Conservation (phyloP, 805 yeast genomes). For the Schwanniomyces sp. region DNA sequence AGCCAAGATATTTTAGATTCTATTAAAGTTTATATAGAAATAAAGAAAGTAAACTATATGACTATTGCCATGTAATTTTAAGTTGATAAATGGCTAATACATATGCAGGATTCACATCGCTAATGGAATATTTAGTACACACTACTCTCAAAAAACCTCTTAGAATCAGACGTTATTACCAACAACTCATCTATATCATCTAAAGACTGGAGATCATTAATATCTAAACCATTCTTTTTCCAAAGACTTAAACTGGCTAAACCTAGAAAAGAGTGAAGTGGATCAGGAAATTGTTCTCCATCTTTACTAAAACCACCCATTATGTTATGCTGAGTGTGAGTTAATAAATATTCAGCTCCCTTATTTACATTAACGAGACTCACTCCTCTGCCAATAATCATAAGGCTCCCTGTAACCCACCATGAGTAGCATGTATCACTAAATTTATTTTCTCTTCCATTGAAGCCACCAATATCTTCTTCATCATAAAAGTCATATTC, state of each 20-base stretch:
- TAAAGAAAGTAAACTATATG: background rate
- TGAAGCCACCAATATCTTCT: conserved; percentile 73
- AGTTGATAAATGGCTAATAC: background rate
- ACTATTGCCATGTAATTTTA: background rate
- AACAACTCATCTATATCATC: conserved; percentile 25
- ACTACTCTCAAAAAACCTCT: conserved; percentile 5
- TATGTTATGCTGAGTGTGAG: conserved; percentile 56
- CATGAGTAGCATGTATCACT: conserved; percentile 88
- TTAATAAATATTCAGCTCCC: conserved; percentile 46
- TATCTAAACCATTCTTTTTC: conserved; percentile 8
- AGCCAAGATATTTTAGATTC: background rate
- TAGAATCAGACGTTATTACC: conserved; percentile 20
- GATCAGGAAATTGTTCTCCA: conserved; percentile 65
- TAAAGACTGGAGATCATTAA: conserved; percentile 9
- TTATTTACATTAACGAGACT: conserved; percentile 33
- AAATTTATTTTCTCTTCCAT: conserved; percentile 82
- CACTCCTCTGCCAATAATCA: conserved; percentile 31
- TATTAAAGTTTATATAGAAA: background rate
- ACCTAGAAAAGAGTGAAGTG: conserved; percentile 66
- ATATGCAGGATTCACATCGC: background rate
- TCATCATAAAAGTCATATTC: conserved; percentile 23
- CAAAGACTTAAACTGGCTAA: conserved; percentile 38
- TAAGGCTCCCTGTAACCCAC: conserved; percentile 71
- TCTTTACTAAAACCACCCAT: conserved; percentile 80
- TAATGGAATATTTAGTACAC: background rate